These are phyloP conservation scores for Ustilago bromivora DNA, from an alignment of 1,284 basidiomycete genomes.

Conservation along the genomic window DNA sequence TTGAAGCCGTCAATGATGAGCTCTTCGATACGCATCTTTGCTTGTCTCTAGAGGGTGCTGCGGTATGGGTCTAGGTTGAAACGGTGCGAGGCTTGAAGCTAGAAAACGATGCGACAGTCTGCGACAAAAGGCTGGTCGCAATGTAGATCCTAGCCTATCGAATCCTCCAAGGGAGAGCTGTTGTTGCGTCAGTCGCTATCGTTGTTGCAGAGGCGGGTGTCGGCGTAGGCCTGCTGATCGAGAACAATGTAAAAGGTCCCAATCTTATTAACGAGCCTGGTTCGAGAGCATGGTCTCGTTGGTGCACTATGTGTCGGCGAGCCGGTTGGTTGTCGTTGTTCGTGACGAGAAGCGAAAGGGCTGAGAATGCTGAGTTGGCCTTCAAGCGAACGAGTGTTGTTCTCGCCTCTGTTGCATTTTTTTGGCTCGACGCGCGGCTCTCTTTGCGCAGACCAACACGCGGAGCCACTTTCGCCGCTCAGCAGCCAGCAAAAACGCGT, in stretches of 20 bases:
- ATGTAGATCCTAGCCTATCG: no score
- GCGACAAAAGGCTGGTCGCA: no score
- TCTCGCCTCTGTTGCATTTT: background rate
- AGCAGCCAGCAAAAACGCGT: background rate
- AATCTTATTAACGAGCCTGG: background rate
- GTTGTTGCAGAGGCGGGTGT: background rate
- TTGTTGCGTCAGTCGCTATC: no score
- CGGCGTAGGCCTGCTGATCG: background rate
- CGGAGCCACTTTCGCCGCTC: background rate
- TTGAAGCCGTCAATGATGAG: conserved; percentile 73
- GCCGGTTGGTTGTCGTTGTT: background rate
- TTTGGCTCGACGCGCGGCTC: conserved; percentile 2
- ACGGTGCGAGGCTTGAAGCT: no score
- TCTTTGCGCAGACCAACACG: conserved; percentile 2
- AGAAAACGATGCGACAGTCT: no score
- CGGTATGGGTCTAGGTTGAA: background rate
- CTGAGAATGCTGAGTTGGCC: conserved; percentile 7
- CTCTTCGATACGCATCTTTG: conserved; percentile 70
- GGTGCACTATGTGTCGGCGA: background rate
- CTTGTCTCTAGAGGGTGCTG: background rate
- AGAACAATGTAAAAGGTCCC: background rate
- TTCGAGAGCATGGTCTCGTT: background rate
- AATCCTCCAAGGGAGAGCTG: no score
- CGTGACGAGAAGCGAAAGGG: background rate
- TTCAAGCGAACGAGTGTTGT: conserved; percentile 7